Evolutionary conservation across 257 asterid species (phyloP), one percentile per base, ranked within the genome.

Genomic region (Vinca minor): DNA sequence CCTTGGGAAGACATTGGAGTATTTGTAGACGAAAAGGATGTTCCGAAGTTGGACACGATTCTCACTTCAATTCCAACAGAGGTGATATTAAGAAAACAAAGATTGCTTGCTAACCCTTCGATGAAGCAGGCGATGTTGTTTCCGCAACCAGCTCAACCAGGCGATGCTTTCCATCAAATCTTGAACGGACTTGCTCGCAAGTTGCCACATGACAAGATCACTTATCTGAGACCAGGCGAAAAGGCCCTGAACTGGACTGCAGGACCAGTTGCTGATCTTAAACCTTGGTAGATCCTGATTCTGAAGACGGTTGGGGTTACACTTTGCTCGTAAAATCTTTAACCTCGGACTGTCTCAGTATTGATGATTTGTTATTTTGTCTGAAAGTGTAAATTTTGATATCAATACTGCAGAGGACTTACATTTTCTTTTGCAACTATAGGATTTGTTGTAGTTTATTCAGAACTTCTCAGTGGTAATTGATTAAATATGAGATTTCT

Each of bases 1-100:
- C 98, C 96, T 26, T 88, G 98, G 98, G 98, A 91, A 77, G 96
- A 91, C 3, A 91, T 91, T 0, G 95, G 95, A 0, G 94, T 88
- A 14, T 88, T 83, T 26, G 88, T 91, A 9, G 91, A 84, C 2
- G 96, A 91, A 60, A 77, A 91, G 48, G 98, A 91, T 62, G 96
- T 91, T 9, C 96, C 96, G 0, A 82, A 80, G 38, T 73, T 91
- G 64, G 96, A 88, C 14, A 80, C 96, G 0, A 86, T 91, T 28
- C 96, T 88, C 58, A 84, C 95, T 53, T 81, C 92, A 2, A 84
- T 91, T 63, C 89, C 85, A 32, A 76, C 82, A 0, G 82, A 83
- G 2, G 95, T 84, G 68, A 83, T 91, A 71, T 58, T 88, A 55
- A 77, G 91, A 72, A 91, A 88, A 71, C 96, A 91, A 65, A 79